Percentiles rank a stretch among this genome's conserved stretches.
phyloP scores from a whole-genome alignment of 768 basidiomycete species.

The Lactifluus hygrophoroides region DNA sequence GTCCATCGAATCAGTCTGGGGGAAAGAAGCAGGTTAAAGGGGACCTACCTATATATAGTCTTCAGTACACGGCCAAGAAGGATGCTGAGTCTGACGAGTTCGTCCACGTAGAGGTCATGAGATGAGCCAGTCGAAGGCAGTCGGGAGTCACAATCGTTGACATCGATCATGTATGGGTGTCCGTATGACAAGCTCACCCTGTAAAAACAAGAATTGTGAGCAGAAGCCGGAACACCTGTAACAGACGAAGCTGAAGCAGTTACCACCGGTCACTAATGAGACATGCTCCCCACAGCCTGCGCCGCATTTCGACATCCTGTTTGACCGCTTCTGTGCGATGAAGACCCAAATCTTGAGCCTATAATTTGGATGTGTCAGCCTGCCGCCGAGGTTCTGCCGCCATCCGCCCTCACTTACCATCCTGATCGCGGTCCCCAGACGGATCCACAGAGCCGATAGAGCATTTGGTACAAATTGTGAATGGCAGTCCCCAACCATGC shows the following conservation, averaged over 20 bases:
- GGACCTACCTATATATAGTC: conserved; percentile 73
- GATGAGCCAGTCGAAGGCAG: conserved; percentile 83
- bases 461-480: conserved; percentile 83
- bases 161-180: conserved; percentile 92
- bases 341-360: conserved; percentile 96
- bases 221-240: conserved; percentile 6
- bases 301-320: conserved; percentile 74
- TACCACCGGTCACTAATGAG: conserved; percentile 93
- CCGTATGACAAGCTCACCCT: conserved; percentile 88
- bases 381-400: background rate
- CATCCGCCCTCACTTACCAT: conserved; percentile 51
- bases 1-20: background rate
- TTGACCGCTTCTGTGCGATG: conserved; percentile 87
- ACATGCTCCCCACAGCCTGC: conserved; percentile 91
- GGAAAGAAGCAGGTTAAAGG: background rate
- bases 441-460: conserved; percentile 77
- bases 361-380: conserved; percentile 3
- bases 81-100: conserved; percentile 86
- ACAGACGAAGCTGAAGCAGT: conserved; percentile 22
- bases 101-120: conserved; percentile 74
- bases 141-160: conserved; percentile 92
- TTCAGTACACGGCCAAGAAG: conserved; percentile 88
- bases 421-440: conserved; percentile 81
- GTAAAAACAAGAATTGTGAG: conserved; percentile 9
- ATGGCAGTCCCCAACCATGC: conserved; percentile 86